Evolutionary conservation across 257 asterid species (phyloP).

Genomic region (Nyctanthes arbortristis): DNA sequence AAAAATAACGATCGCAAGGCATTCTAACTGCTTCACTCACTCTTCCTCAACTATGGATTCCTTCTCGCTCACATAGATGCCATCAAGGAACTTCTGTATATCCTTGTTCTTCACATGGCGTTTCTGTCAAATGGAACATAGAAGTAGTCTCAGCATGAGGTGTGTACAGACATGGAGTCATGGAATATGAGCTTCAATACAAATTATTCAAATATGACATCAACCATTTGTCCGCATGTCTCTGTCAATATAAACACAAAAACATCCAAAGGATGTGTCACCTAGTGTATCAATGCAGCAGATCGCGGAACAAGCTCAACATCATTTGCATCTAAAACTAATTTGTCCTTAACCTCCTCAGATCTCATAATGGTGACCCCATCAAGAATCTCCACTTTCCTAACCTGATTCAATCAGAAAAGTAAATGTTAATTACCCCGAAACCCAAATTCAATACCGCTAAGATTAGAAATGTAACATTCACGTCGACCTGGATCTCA

Average conservation of each 20-base stretch:
- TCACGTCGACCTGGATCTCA: too few relatives aligned
- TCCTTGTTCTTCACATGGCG: slow-evolving; percentile 90
- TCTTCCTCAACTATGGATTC: slow-evolving; percentile 66
- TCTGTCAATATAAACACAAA: background rate
- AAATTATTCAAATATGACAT: background rate
- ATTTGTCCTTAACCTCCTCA: slow-evolving; percentile 77
- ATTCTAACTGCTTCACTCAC: slow-evolving; percentile 24
- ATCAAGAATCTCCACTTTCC: slow-evolving; percentile 86
- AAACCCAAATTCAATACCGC: too few relatives aligned
- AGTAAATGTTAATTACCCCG: too few relatives aligned
- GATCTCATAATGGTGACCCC: slow-evolving; percentile 72
- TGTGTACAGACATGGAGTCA: background rate
- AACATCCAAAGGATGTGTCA: background rate
- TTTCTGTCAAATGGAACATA: slow-evolving; percentile 42
- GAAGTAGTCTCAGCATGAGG: background rate
- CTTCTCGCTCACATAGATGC: slow-evolving; percentile 84
- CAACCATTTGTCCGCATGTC: background rate
- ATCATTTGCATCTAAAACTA: slow-evolving; percentile 77
- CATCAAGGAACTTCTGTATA: slow-evolving; percentile 80
- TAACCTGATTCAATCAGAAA: slow-evolving; percentile 44
- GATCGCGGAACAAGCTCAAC: slow-evolving; percentile 84
- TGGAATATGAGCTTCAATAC: background rate
- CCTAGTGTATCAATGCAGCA: slow-evolving; percentile 77
- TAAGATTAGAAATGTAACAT: too few relatives aligned
- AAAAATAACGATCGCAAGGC: slow-evolving; percentile 13